Base-by-base conservation (phyloP, 176 grass and related monocot genomes). In the Oryza meridionalis region DNA sequence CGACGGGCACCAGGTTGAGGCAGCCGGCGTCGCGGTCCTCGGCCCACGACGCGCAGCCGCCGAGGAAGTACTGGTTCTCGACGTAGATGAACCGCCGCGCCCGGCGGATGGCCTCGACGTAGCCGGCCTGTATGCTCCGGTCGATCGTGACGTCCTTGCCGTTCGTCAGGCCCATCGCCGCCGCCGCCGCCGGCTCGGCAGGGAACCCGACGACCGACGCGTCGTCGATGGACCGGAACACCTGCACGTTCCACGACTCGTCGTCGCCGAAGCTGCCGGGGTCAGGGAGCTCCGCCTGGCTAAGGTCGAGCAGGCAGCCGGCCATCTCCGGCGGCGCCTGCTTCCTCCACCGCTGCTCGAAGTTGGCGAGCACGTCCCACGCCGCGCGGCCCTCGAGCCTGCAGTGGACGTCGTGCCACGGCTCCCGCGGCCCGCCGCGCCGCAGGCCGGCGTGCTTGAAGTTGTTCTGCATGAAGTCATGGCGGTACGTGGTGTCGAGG, bases 61-160 rank as follows among this genome's bases (percentile, higher is more conserved):
- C 96, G n/a, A 95, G 87, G 82, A 97, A 97, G 87, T 97, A 97
- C 75, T 97, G 95, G 90, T 97, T 97, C 86, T 94, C 88, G 16
- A 98, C 76, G 93, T 98, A 95, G 37, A 98, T 67, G 69, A 98
- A 98, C 62, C 89, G 84, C 43, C 84, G 83, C 26, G 93, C 93
- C 35, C 96, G 88, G 16, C 96, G 86, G 62, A 98, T 92, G 33
- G 93, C 96, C 86, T 95, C 89, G 11, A 98, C 35, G 79, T 95
- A 98, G 37, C 62, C 89, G 27, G 15, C 12, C 8, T 98, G 93
- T 24, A 98, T 88, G 89, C 96, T 98, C 59, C 79, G 82, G 70
- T 98, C 93, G 46, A 98, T 81, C 2, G 93, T 95, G 9, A 93
- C 82, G 74, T 90, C 73, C 81, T 92, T 93, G 14, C 79, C 77